phyloP scores from a whole-genome alignment of 2,329 filamentous ascomycete species.

The Xylaria sp. region DNA sequence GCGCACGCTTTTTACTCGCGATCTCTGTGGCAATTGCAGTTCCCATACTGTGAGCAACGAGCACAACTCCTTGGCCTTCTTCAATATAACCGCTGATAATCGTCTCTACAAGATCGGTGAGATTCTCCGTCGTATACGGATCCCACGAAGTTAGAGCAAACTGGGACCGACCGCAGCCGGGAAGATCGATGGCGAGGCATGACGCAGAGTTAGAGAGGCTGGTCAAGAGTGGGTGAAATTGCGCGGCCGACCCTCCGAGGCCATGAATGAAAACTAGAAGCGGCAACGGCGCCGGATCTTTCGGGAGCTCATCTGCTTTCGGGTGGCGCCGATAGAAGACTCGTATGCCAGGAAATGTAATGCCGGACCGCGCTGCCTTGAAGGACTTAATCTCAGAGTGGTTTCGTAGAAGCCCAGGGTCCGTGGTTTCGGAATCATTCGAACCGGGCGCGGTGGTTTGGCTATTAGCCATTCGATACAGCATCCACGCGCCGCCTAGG shows the following conservation, averaged over 20 bases:
- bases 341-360: slow-evolving; percentile 76
- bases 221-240: slow-evolving; percentile 81
- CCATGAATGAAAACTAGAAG: slow-evolving; percentile 92
- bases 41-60: slow-evolving; percentile 91
- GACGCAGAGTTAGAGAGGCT: slow-evolving; percentile 83
- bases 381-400: slow-evolving; percentile 75
- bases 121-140: slow-evolving; percentile 78
- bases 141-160: slow-evolving; percentile 74
- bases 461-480: slow-evolving; percentile 35
- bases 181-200: slow-evolving; percentile 86
- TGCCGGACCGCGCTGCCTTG: slow-evolving; percentile 65
- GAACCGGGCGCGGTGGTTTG: slow-evolving; percentile 31
- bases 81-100: slow-evolving; percentile 78
- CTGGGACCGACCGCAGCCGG: slow-evolving; percentile 82
- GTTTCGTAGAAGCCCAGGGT: slow-evolving; percentile 81
- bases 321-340: slow-evolving; percentile 84
- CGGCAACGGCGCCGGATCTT: slow-evolving; percentile 74
- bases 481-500: slow-evolving; percentile 33
- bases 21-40: slow-evolving; percentile 77
- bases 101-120: slow-evolving; percentile 75
- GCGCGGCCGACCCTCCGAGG: slow-evolving; percentile 87
- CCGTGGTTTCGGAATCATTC: slow-evolving; percentile 59
- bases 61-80: slow-evolving; percentile 72
- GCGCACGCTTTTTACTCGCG: slow-evolving; percentile 55
- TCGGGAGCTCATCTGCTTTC: slow-evolving; percentile 81